Conservation (phyloP, 1,284 basidiomycete species). For the Puccinia triticina region DNA sequence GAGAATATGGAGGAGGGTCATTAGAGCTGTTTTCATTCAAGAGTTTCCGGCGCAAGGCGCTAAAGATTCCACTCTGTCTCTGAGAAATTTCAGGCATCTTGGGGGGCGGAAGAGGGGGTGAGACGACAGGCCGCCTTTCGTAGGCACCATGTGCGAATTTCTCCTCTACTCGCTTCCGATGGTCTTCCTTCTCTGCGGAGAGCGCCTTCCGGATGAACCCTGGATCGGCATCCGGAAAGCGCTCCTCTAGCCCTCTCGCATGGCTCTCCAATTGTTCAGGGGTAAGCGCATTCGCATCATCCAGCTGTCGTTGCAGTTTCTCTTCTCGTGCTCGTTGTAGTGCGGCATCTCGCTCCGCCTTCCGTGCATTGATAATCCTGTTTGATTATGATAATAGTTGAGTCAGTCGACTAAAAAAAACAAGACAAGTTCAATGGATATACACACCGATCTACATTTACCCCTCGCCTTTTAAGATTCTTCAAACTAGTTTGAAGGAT, state of each 20-base stretch:
- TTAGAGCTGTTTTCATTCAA: conserved; percentile 24
- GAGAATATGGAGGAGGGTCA: conserved; percentile 38
- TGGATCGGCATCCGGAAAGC: conserved; percentile 51
- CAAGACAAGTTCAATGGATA: background rate
- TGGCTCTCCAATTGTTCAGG: conserved; percentile 40
- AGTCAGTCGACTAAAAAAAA: conserved; percentile 3
- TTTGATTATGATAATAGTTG: background rate
- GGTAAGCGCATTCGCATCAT: conserved; percentile 44
- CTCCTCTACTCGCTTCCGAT: conserved; percentile 46
- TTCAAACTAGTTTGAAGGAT: conserved; percentile 51
- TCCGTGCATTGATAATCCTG: conserved; percentile 51
- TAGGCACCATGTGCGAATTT: conserved; percentile 50
- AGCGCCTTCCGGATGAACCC: conserved; percentile 40
- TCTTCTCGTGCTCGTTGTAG: conserved; percentile 45
- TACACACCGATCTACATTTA: conserved; percentile 51
- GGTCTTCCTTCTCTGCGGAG: conserved; percentile 41
- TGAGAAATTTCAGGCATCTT: conserved; percentile 34
- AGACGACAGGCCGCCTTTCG: conserved; percentile 7
- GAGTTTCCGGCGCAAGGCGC: conserved; percentile 42
- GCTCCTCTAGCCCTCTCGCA: conserved; percentile 35
- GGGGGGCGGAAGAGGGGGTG: background rate
- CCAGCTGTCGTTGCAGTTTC: conserved; percentile 47
- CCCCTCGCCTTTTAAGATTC: conserved; percentile 49
- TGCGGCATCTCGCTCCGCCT: conserved; percentile 49
- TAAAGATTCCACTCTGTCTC: conserved; percentile 49